Conservation (phyloP, 768 basidiomycete genomes). For the Hydnomerulius pinastri region DNA sequence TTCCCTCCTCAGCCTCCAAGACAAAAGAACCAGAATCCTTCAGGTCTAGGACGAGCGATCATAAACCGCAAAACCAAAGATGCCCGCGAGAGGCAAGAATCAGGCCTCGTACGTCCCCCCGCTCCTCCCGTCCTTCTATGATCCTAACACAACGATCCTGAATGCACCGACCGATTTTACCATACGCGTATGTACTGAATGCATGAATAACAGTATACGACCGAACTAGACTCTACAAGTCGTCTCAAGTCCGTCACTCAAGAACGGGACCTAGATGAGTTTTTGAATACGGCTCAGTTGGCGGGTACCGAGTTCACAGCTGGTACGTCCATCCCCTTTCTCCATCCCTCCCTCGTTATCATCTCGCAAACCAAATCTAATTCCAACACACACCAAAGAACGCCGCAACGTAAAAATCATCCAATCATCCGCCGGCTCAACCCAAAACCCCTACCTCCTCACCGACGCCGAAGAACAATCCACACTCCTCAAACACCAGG, state of each 20-base stretch:
- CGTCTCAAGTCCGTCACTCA: constrained; percentile 92
- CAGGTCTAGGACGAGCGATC: constrained; percentile 91
- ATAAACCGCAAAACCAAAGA: constrained; percentile 78
- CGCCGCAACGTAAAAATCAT: constrained; percentile 81
- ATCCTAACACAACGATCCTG: background rate
- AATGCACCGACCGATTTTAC: constrained; percentile 30
- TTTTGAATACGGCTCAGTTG: constrained; percentile 90
- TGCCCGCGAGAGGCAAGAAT: constrained; percentile 35
- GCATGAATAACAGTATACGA: no score
- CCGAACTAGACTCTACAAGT: constrained; percentile 66
- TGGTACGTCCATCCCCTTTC: constrained; percentile 49
- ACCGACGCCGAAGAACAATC: constrained; percentile 79
- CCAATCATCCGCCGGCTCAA: constrained; percentile 47
- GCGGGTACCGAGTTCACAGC: constrained; percentile 97
- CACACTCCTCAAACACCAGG: constrained; percentile 70
- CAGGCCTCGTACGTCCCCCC: constrained; percentile 59
- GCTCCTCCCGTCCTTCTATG: background rate
- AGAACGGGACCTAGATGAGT: constrained; percentile 94
- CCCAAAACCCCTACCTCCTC: constrained; percentile 85
- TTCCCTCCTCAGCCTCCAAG: constrained; percentile 52
- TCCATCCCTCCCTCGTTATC: background rate
- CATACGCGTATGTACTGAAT: no score
- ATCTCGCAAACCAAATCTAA: no score
- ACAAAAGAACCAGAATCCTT: constrained; percentile 62
- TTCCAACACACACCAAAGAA: constrained; percentile 43